Base-by-base conservation (phyloP, 2,329 filamentous ascomycete genomes). In the Sporothrix variecibatus region DNA sequence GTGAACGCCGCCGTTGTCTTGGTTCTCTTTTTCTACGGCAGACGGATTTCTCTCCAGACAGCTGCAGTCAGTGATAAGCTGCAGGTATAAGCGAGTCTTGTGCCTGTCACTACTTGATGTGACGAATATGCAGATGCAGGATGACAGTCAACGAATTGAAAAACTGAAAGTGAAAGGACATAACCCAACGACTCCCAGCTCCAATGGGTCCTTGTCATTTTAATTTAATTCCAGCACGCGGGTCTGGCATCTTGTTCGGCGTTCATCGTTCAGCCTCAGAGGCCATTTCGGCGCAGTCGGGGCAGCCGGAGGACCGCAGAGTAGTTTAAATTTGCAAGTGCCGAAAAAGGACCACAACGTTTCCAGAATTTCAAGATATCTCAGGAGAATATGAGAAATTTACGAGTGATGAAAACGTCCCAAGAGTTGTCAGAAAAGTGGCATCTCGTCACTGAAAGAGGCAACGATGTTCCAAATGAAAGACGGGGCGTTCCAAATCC, bases 321-420 rank as follows among this genome's bases (percentile, higher is more conserved):
- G 7, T 4, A 26, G 51, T 56, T 67, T 46, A 8, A 67, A 67
- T 46, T 67, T 46, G 38, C 62, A 67, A 67, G 62, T 67, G 38
- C 62, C 62, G 40, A 67, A 46, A 60, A 12, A 23, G 58, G 34
- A 23, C 58, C 31, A 23, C 31, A 23, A 23, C 4, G 20, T 64
- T 20, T 38, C 58, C 31, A 64, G 58, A 46, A 46, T 43, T 34
- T 20, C 31, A 31, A 58, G 26, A 64, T 12, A 12, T 64, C 7
- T 2, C 15, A 40, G 34, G 28, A 53, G 9, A 11, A 26, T 53
- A 6, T 53, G 0, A 23, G 51, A 53, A 56, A 56, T 56, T 26
- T 28, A 23, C 23, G 3, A 56, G 51, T 15, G 12, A 28, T 56
- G 9, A 15, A 11, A 64, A 28, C 28, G 20, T 67, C 62, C 38